These are phyloP conservation scores for Penicillium roqueforti DNA, from an alignment of 495 filamentous ascomycete species.

Conservation along the genomic window DNA sequence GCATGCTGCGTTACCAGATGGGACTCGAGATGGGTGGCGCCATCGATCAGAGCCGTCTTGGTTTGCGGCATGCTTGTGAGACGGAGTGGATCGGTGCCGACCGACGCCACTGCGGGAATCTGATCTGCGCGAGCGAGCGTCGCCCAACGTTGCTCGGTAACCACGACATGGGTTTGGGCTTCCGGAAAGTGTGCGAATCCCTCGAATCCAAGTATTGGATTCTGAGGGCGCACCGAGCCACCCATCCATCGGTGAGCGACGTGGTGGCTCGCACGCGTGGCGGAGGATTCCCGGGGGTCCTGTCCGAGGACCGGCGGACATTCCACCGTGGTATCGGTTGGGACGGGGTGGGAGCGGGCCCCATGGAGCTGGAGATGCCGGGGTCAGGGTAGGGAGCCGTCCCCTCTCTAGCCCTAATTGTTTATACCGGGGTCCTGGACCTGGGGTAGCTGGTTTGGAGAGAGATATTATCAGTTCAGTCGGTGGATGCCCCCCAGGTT, in stretches of 20 bases:
- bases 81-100: conserved; percentile 34
- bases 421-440: conserved; percentile 4
- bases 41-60: conserved; percentile 10
- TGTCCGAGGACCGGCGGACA: conserved; percentile 16
- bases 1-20: conserved; percentile 24
- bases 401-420: conserved; percentile 1
- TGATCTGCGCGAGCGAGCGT: conserved; percentile 22
- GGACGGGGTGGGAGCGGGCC: conserved; percentile 31
- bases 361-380: conserved; percentile 29
- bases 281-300: conserved; percentile 29
- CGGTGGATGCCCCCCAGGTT: background rate
- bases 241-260: conserved; percentile 29
- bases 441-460: background rate
- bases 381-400: conserved; percentile 1
- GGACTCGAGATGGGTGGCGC: conserved; percentile 19
- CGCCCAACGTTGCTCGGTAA: conserved; percentile 11
- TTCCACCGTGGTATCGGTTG: conserved; percentile 38
- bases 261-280: conserved; percentile 31
- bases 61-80: conserved; percentile 32
- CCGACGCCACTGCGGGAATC: conserved; percentile 24
- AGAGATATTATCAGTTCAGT: background rate
- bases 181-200: conserved; percentile 15
- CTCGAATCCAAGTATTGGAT: conserved; percentile 39
- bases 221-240: conserved; percentile 35
- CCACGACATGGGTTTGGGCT: conserved; percentile 2